phyloP scores from a whole-genome alignment of 805 yeast genomes.

The Ogataea allantospora region DNA sequence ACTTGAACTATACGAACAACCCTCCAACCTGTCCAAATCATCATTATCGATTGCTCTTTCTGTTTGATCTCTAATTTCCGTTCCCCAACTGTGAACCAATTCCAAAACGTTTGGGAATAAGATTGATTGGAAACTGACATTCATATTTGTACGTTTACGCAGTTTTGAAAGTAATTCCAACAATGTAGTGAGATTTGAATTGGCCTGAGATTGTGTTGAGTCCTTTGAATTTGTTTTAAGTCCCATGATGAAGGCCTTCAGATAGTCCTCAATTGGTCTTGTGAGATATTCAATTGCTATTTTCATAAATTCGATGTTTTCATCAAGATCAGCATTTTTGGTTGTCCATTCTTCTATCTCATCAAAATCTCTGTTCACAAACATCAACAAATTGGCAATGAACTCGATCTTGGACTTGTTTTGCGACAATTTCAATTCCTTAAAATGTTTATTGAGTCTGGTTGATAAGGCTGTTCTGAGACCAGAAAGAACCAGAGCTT shows the following conservation, averaged over 20 bases:
- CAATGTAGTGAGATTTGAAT: constrained; percentile 13
- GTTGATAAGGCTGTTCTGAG: constrained; percentile 11
- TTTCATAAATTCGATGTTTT: constrained; percentile 20
- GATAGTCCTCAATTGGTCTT: constrained; percentile 20
- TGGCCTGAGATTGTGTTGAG: constrained; percentile 3
- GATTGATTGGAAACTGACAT: constrained; percentile 26
- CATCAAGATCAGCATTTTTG: constrained; percentile 22
- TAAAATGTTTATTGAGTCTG: constrained; percentile 13
- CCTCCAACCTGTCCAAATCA: constrained; percentile 41
- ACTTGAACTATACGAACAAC: constrained; percentile 30
- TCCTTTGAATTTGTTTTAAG: constrained; percentile 7
- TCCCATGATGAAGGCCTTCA: constrained; percentile 19
- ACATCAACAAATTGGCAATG: constrained; percentile 19
- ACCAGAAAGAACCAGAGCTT: constrained; percentile 13
- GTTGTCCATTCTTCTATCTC: constrained; percentile 27
- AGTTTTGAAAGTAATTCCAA: constrained; percentile 14
- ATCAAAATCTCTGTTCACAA: constrained; percentile 25
- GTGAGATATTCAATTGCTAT: constrained; percentile 19
- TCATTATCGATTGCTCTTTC: constrained; percentile 59
- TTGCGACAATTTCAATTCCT: constrained; percentile 15
- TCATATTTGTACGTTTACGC: constrained; percentile 19
- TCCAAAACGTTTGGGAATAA: constrained; percentile 24
- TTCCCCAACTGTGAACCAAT: constrained; percentile 27
- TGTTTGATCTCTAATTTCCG: constrained; percentile 31
- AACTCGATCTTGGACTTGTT: constrained; percentile 16